A percentile compares a stretch with the other conserved stretches of the same genome.
phyloP scores from a whole-genome alignment of 1,284 basidiomycete genomes.

The Microbotryomycetes sp. region DNA sequence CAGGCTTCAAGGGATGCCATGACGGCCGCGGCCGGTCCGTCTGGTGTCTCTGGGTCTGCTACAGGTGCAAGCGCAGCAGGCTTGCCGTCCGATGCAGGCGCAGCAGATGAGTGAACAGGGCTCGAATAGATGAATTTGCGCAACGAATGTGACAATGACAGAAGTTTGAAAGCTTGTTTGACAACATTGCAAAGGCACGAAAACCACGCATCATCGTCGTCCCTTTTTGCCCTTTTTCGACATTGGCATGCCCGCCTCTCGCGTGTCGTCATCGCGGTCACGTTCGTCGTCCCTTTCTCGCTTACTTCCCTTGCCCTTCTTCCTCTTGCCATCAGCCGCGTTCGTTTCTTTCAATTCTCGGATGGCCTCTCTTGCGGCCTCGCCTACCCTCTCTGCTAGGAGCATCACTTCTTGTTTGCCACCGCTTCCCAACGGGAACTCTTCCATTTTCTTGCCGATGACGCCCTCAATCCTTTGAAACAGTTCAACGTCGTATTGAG shows the following conservation, averaged over 20 bases:
- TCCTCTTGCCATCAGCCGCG: constrained; percentile 43
- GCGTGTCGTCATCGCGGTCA: constrained; percentile 77
- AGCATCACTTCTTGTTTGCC: constrained; percentile 86
- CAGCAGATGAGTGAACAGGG: neutral
- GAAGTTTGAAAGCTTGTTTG: neutral
- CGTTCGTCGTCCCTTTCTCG: constrained; percentile 55
- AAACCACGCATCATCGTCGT: neutral
- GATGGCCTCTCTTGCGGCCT: constrained; percentile 75
- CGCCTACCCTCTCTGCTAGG: constrained; percentile 79
- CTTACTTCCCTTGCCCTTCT: constrained; percentile 49
- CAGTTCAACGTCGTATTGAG: constrained; percentile 97
- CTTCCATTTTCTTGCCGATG: constrained; percentile 83
- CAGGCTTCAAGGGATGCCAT: constrained; percentile 79
- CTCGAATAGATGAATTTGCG: neutral
- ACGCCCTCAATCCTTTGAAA: constrained; percentile 90
- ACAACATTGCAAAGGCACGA: neutral
- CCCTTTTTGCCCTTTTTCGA: constrained; percentile 27
- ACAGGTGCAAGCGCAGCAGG: neutral
- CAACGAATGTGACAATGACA: neutral
- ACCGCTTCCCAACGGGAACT: constrained; percentile 60
- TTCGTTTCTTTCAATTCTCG: constrained; percentile 54
- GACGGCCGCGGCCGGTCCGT: constrained; percentile 39
- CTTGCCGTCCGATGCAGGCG: neutral
- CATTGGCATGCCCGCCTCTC: constrained; percentile 68
- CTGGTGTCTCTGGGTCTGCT: neutral